Percentiles rank a stretch among this genome's conserved stretches.
phyloP scores from a whole-genome alignment of 2,329 filamentous ascomycete species.

The Sclerotinia minor region DNA sequence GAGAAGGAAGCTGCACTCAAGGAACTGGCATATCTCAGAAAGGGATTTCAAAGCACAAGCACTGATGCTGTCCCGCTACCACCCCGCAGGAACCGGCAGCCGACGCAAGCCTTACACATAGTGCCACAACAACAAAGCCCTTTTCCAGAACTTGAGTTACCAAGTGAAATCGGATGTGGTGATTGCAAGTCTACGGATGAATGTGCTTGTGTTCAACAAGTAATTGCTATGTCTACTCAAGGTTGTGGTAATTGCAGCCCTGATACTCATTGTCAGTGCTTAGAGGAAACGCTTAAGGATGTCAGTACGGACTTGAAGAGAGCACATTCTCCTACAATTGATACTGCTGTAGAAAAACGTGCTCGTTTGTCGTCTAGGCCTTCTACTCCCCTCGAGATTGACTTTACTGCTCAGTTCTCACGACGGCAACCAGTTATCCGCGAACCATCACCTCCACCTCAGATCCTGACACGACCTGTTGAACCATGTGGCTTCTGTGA shows the following conservation, averaged over 20 bases:
- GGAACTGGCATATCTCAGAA: conserved; percentile 44
- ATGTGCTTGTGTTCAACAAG: conserved; percentile 62
- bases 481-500: conserved; percentile 82
- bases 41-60: conserved; percentile 38
- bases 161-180: conserved; percentile 50
- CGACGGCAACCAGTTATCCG: conserved; percentile 32
- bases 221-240: conserved; percentile 52
- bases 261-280: conserved; percentile 62
- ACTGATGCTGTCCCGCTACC: conserved; percentile 47
- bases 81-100: conserved; percentile 38
- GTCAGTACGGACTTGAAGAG: conserved; percentile 36
- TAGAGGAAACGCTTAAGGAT: conserved; percentile 47
- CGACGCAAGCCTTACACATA: conserved; percentile 21
- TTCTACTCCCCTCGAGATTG: conserved; percentile 60
- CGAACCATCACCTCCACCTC: conserved; percentile 21
- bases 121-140: conserved; percentile 29
- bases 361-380: conserved; percentile 53
- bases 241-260: conserved; percentile 68
- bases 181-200: conserved; percentile 54
- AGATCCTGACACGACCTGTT: conserved; percentile 45
- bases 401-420: conserved; percentile 69
- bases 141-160: conserved; percentile 29
- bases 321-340: conserved; percentile 37
- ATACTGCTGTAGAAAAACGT: conserved; percentile 52
- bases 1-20: conserved; percentile 47